Evolutionary conservation across 441 rosid genomes (phyloP).

Genomic region (Sinapis alba): DNA sequence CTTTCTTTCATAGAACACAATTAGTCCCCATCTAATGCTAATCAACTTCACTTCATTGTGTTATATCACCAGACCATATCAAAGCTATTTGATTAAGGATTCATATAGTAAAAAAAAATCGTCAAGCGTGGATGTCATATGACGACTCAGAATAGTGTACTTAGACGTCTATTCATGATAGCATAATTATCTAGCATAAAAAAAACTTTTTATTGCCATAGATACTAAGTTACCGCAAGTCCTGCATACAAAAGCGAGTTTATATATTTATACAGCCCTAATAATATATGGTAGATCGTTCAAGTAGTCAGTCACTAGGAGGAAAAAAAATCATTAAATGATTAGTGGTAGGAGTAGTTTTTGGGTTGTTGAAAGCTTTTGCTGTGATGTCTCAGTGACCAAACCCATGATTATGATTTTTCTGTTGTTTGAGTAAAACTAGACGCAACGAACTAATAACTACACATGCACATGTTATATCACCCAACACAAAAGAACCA

Average conservation of each 20-base stretch:
- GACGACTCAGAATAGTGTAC: too few relatives aligned
- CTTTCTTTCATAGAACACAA: conserved; percentile 26
- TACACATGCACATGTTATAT: conserved; percentile 41
- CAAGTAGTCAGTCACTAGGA: neutral
- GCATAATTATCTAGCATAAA: too few relatives aligned
- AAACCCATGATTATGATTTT: conserved; percentile 33
- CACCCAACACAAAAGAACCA: conserved; percentile 31
- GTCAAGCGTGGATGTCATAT: too few relatives aligned
- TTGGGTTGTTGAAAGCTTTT: conserved; percentile 32
- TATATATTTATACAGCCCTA: neutral
- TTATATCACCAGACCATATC: conserved; percentile 9
- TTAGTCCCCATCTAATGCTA: conserved; percentile 20
- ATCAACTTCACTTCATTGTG: conserved; percentile 18
- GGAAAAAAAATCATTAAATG: neutral
- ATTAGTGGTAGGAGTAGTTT: neutral
- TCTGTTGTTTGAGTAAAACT: conserved; percentile 35
- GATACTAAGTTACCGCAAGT: too few relatives aligned
- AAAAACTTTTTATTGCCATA: neutral
- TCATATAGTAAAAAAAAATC: neutral
- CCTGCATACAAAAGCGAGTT: neutral
- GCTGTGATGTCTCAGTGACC: conserved; percentile 34
- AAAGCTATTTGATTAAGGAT: too few relatives aligned
- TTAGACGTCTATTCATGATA: too few relatives aligned
- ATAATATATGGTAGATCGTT: conserved; percentile 14
- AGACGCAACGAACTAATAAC: conserved; percentile 38